Conservation (phyloP, 2,329 filamentous ascomycete species). For the Geosmithia morbida region DNA sequence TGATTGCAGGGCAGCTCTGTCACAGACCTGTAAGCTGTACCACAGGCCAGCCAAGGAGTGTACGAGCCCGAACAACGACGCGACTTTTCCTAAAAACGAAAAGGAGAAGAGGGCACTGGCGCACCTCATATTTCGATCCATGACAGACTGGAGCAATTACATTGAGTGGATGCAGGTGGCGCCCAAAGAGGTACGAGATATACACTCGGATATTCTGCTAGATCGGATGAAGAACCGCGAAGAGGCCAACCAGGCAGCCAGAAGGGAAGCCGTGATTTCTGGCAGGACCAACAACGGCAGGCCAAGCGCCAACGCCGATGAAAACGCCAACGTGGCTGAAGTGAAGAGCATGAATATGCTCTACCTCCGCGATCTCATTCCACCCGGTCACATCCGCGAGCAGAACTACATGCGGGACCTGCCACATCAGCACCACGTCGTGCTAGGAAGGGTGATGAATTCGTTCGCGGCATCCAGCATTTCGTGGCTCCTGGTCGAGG, state of each 20-base stretch:
- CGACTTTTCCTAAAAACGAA: slow-evolving; percentile 1
- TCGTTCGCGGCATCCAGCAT: background rate
- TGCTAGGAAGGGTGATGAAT: slow-evolving; percentile 1
- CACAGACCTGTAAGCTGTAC: background rate
- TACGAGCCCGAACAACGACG: background rate
- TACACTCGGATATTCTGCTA: background rate
- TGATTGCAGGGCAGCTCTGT: background rate
- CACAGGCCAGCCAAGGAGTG: background rate
- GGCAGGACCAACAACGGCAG: background rate
- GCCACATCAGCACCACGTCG: slow-evolving; percentile 3
- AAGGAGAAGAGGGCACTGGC: background rate
- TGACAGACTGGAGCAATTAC: slow-evolving; percentile 10
- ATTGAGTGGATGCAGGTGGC: slow-evolving; percentile 9
- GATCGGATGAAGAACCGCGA: background rate
- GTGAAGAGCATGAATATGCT: background rate
- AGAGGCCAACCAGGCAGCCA: background rate
- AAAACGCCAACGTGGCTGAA: background rate
- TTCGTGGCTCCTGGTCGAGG: slow-evolving; percentile 1
- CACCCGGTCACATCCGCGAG: background rate
- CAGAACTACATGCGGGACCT: background rate
- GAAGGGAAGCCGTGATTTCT: too few relatives aligned
- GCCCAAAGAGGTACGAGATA: background rate
- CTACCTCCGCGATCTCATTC: background rate
- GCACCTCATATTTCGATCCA: slow-evolving; percentile 7
- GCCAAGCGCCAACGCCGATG: background rate